Evolutionary conservation across 441 rosid genomes (phyloP), one percentile per base, ranked within the genome.

Genomic region (Metrosideros polymorpha): DNA sequence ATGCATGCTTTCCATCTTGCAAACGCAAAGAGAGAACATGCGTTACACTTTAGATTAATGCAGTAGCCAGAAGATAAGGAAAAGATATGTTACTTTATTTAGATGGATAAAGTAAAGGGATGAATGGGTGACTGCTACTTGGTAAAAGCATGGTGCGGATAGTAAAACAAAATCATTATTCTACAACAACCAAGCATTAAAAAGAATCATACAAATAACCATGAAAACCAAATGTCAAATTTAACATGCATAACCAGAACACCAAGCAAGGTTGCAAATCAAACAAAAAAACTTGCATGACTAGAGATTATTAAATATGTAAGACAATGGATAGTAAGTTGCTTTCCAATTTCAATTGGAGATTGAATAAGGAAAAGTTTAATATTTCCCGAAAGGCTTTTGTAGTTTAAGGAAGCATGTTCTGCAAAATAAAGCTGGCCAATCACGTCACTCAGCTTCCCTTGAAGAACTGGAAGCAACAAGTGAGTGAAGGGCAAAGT

Each of bases 1-100:
- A 49, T 89, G 91, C 88, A 92, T 84, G 87, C 27, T 94, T 85
- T 93, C 96, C 96, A 94, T 95, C 89, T 88, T 90, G 88, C 92
- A 86, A 89, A 66, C 87, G 90, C 88, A 82, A 76, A 14, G 83
- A 63, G 66, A 87, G 17, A 88, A 15, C 76, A 86, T 75, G 75
- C 61, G 76, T 45, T 61, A 55, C 50, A 6, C 47, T 39, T 71
- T 39, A 85, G 30, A 82, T 55, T 57, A 47, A 86, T 49, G 54
- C 83, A 52, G 32, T 61, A 88, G n/a, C 15, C 22, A 77, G 53
- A 75, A 61, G 8, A 79, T n/a, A 17, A 82, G 84, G 47, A 52
- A 66, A 84, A 42, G 35, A 6, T 55, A n/a, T 30, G 56, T 55
- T 47, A 52, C 8, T 63, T 66, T 6, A 51, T 83, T 13, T 29